These are phyloP conservation scores for Thymus mandschuricus DNA, from an alignment of 257 asterid species.

Conservation along the genomic window DNA sequence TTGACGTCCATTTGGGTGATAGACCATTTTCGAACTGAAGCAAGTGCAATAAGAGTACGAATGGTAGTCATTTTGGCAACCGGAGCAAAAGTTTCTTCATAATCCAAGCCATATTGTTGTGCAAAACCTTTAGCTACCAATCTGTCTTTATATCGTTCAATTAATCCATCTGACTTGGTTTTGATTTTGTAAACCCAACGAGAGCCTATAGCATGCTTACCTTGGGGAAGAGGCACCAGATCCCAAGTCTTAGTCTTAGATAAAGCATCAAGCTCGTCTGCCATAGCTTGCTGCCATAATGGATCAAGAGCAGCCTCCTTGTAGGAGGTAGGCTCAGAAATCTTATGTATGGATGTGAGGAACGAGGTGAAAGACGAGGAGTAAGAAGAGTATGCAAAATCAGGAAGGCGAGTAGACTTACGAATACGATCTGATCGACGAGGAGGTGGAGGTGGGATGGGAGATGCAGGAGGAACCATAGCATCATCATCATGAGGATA, in stretches of 20 bases:
- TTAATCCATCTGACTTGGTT: background rate
- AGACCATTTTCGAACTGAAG: no score
- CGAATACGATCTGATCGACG: background rate
- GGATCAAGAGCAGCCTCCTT: background rate
- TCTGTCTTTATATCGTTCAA: background rate
- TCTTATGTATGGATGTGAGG: background rate
- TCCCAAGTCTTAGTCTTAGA: no score
- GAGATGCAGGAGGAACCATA: no score
- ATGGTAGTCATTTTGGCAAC: no score
- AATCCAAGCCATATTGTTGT: background rate
- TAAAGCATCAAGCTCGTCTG: background rate
- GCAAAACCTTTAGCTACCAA: background rate
- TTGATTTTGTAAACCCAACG: no score
- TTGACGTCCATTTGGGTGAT: no score
- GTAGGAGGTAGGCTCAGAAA: background rate
- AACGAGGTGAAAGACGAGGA: background rate
- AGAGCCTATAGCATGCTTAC: no score
- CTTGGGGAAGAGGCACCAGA: no score
- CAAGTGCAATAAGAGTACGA: no score
- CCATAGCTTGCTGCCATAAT: background rate
- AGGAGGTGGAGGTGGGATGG: no score
- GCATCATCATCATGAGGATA: background rate
- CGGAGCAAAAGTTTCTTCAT: no score
- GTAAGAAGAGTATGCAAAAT: constrained; percentile 1
- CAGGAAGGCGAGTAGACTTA: background rate